phyloP scores from a whole-genome alignment of 768 basidiomycete species.

The Strobilomyces dryophilus region DNA sequence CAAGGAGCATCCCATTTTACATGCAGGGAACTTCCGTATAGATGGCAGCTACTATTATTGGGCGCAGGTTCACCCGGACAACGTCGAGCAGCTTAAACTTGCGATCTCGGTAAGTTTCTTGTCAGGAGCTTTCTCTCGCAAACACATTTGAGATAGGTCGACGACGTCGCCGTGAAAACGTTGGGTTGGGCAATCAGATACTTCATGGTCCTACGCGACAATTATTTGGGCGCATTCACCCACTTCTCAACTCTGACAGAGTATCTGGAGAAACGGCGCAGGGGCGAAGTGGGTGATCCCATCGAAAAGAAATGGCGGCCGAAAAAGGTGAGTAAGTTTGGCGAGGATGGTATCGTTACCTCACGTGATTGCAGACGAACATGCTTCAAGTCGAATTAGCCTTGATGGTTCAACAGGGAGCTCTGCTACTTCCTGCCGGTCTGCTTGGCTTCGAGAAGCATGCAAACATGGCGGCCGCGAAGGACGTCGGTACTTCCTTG shows the following conservation, averaged over 20 bases:
- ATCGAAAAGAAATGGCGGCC: constrained; percentile 74
- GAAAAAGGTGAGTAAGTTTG: constrained; percentile 52
- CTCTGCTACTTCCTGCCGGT: constrained; percentile 62
- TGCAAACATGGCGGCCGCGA: constrained; percentile 17
- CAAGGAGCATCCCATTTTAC: constrained; percentile 59
- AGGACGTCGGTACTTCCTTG: constrained; percentile 51
- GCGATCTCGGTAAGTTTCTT: constrained; percentile 47
- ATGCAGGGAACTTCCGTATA: constrained; percentile 50
- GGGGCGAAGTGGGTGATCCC: constrained; percentile 72
- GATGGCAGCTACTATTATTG: constrained; percentile 75
- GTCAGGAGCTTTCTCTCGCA: not conserved
- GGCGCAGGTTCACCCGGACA: constrained; percentile 57
- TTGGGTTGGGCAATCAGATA: constrained; percentile 89
- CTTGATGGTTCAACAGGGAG: constrained; percentile 47
- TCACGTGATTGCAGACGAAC: constrained; percentile 58
- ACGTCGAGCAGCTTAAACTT: constrained; percentile 76
- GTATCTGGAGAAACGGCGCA: constrained; percentile 67
- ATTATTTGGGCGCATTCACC: constrained; percentile 93
- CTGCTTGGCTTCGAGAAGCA: constrained; percentile 56
- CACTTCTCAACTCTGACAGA: constrained; percentile 87
- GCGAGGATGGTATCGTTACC: not conserved
- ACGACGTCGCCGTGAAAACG: constrained; percentile 57
- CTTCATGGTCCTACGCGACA: constrained; percentile 85
- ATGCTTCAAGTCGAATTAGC: constrained; percentile 71
- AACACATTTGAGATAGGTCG: constrained; percentile 34